Evolutionary conservation across 2,329 filamentous ascomycete species (phyloP).

Genomic region (Talaromyces sp.): DNA sequence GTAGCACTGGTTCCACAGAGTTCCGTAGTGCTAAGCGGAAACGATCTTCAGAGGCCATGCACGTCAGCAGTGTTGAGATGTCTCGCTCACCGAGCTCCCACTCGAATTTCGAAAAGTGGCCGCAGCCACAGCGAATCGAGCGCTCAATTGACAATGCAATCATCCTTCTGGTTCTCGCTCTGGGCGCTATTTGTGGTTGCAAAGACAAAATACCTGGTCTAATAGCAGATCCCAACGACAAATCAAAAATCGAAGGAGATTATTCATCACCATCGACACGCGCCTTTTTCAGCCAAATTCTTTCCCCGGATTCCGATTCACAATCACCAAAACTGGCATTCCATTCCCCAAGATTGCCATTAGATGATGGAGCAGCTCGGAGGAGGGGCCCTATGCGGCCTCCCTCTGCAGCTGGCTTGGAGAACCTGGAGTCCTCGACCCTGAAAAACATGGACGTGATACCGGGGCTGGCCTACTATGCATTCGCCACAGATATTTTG

Average conservation of each 20-base stretch:
- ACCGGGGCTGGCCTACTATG: conserved; percentile 86
- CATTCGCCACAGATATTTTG: conserved; percentile 78
- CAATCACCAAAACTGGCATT: conserved; percentile 13
- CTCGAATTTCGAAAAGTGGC: conserved; percentile 7
- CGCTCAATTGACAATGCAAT: conserved; percentile 74
- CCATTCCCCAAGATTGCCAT: conserved; percentile 17
- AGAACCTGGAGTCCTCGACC: conserved; percentile 18
- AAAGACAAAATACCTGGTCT: conserved; percentile 49
- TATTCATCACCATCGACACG: conserved; percentile 18
- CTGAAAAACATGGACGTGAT: conserved; percentile 74
- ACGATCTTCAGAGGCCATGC: conserved; percentile 29
- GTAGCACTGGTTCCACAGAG: conserved; percentile 16
- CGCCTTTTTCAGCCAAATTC: conserved; percentile 17
- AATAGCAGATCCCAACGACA: conserved; percentile 34
- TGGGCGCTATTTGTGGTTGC: conserved; percentile 74
- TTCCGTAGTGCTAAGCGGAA: conserved; percentile 34
- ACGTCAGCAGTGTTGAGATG: conserved; percentile 20
- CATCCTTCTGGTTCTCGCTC: conserved; percentile 73
- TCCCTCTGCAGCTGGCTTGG: conserved; percentile 10
- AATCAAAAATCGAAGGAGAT: neutral
- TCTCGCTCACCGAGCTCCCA: conserved; percentile 17
- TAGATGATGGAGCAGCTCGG: conserved; percentile 15
- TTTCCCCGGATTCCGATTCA: conserved; percentile 16
- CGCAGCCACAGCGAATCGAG: conserved; percentile 28
- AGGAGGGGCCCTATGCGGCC: conserved; percentile 14